These are phyloP conservation scores for Mucor racemosus DNA, from an alignment of 371 early-diverging fungal genomes.

Conservation along the genomic window DNA sequence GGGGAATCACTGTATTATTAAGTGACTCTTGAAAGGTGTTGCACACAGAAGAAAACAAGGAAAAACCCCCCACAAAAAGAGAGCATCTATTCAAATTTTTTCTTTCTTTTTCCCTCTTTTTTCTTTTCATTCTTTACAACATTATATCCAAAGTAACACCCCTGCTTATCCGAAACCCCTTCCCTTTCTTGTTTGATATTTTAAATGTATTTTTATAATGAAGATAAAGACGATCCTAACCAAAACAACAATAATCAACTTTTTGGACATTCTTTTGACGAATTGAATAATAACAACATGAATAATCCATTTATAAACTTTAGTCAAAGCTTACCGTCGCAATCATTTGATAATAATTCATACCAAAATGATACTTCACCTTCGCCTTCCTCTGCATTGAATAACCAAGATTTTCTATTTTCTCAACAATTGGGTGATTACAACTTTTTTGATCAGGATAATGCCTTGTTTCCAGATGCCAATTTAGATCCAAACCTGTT, in stretches of 20 bases:
- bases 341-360: constrained; percentile 5
- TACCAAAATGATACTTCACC: constrained; percentile 7
- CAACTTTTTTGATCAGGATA: constrained; percentile 4
- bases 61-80: not conserved
- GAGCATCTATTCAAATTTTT: not conserved
- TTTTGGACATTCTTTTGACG: constrained; percentile 25
- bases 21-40: too few relatives aligned
- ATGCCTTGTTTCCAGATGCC: not conserved
- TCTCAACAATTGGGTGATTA: not conserved
- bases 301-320: constrained; percentile 22
- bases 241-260: constrained; percentile 6
- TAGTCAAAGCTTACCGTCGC: constrained; percentile 20
- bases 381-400: constrained; percentile 12
- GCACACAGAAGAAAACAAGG: not conserved
- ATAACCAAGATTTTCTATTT: constrained; percentile 5
- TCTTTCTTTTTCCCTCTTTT: not conserved
- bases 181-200: not conserved
- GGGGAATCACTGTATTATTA: too few relatives aligned
- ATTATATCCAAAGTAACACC: not conserved
- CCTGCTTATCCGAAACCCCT: constrained; percentile 2
- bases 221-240: constrained; percentile 22
- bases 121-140: not conserved
- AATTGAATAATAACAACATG: constrained; percentile 9
- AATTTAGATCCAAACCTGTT: constrained; percentile 5
- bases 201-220: constrained; percentile 20